Conservation (phyloP, 176 grass and related monocot genomes). For the Carex pumila region DNA sequence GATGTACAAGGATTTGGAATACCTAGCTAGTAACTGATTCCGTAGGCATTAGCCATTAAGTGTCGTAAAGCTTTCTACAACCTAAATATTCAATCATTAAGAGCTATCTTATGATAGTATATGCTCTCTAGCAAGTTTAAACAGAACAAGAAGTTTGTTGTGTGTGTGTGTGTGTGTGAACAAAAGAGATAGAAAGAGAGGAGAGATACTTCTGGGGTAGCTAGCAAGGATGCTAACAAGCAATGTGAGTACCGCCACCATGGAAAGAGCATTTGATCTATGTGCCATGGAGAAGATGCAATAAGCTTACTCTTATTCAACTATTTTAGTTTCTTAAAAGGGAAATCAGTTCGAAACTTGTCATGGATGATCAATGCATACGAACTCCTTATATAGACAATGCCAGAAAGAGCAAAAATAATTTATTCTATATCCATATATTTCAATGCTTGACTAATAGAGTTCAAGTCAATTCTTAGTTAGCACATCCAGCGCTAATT, state of each 20-base stretch:
- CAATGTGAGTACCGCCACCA: slow-evolving; percentile 18
- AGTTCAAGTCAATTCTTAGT: not conserved
- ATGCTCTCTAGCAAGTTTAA: not conserved
- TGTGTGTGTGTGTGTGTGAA: not conserved
- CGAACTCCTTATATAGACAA: not conserved
- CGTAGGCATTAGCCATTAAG: not conserved
- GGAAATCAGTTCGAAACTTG: not conserved
- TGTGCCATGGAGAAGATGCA: not conserved
- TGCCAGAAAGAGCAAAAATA: not conserved
- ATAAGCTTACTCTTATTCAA: not conserved
- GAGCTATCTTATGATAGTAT: not conserved
- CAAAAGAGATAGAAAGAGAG: not conserved
- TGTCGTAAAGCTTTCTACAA: not conserved
- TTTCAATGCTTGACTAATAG: not conserved
- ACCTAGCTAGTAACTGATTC: not conserved
- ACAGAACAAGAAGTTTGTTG: not conserved
- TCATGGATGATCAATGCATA: not conserved
- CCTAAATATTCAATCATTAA: not conserved
- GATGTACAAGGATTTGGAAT: not conserved
- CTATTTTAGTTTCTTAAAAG: not conserved
- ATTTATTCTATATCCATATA: too few species aligned
- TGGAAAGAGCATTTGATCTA: not conserved
- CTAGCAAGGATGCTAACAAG: slow-evolving; percentile 23
- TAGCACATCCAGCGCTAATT: not conserved
- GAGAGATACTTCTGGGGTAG: slow-evolving; percentile 24